phyloP scores from a whole-genome alignment of 2,329 filamentous ascomycete genomes.

The Ophiocordyceps unilateralis region DNA sequence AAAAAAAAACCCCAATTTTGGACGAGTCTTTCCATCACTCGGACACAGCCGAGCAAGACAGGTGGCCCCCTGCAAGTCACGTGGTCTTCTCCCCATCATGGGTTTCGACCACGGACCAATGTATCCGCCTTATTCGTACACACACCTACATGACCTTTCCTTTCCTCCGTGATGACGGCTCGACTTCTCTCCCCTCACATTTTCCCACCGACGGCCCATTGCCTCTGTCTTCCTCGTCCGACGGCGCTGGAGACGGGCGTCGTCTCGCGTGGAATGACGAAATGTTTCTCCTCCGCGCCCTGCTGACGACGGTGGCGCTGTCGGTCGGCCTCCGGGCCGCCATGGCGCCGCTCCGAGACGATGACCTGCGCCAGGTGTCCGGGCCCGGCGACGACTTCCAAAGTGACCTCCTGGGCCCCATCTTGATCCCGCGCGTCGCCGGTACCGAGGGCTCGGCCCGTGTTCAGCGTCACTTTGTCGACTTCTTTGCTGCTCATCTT shows the following conservation, averaged over 20 bases:
- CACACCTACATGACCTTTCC: no score
- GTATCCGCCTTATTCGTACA: no score
- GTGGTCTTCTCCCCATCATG: no score
- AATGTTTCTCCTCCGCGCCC: neutral
- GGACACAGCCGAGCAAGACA: no score
- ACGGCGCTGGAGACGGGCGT: neutral
- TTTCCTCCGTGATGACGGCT: no score
- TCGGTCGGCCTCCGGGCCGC: slow-evolving; percentile 3
- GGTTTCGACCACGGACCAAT: no score
- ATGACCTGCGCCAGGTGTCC: slow-evolving; percentile 54
- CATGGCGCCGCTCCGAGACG: slow-evolving; percentile 44
- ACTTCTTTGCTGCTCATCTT: slow-evolving; percentile 61
- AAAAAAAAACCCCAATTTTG: no score
- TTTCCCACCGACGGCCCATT: no score
- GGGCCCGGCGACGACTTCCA: slow-evolving; percentile 62
- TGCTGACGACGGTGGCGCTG: slow-evolving; percentile 1
- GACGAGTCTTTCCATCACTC: no score
- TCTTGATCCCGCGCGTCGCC: slow-evolving; percentile 75
- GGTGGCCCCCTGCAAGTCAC: no score
- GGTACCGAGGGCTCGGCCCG: slow-evolving; percentile 59
- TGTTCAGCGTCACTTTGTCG: slow-evolving; percentile 65
- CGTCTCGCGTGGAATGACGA: neutral
- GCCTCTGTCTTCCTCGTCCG: neutral
- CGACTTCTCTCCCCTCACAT: no score
- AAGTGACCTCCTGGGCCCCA: slow-evolving; percentile 68